Percentiles rank a stretch among this genome's conserved stretches.
These are phyloP conservation scores for Metarhizium guizhouense DNA, from an alignment of 2,329 filamentous ascomycete species.

Conservation along the genomic window DNA sequence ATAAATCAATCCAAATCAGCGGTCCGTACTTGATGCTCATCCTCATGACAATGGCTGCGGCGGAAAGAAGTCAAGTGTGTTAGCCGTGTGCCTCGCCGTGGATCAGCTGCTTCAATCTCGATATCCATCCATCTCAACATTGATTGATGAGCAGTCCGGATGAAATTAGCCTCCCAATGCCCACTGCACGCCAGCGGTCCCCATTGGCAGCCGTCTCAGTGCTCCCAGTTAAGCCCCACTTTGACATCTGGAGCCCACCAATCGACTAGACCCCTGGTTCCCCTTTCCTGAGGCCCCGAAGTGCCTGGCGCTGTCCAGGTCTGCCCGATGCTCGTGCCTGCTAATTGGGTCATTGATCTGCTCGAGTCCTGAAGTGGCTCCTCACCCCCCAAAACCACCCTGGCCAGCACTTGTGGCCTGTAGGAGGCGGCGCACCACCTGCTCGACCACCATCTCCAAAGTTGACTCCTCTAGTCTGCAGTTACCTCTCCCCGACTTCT, in stretches of 20 bases:
- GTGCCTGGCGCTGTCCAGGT: background rate
- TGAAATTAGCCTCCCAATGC: slow-evolving; percentile 10
- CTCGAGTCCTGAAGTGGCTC: background rate
- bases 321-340: slow-evolving; percentile 1
- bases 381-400: background rate
- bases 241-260: background rate
- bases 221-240: background rate
- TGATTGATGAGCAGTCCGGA: background rate
- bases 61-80: too few relatives aligned
- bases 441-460: slow-evolving; percentile 6
- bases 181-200: background rate
- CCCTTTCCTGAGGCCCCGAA: slow-evolving; percentile 7
- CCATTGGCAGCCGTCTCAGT: background rate
- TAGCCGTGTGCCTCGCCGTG: too few relatives aligned
- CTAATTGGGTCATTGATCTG: background rate
- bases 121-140: too few relatives aligned
- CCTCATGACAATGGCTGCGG: too few relatives aligned
- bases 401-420: too few relatives aligned
- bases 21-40: too few relatives aligned
- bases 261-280: slow-evolving; percentile 5
- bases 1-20: too few relatives aligned
- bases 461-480: background rate
- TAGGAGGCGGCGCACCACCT: background rate
- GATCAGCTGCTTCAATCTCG: too few relatives aligned
- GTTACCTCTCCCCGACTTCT: slow-evolving; percentile 4